phyloP scores from a whole-genome alignment of 306 rosid genomes.

The Cicer cuneatum region DNA sequence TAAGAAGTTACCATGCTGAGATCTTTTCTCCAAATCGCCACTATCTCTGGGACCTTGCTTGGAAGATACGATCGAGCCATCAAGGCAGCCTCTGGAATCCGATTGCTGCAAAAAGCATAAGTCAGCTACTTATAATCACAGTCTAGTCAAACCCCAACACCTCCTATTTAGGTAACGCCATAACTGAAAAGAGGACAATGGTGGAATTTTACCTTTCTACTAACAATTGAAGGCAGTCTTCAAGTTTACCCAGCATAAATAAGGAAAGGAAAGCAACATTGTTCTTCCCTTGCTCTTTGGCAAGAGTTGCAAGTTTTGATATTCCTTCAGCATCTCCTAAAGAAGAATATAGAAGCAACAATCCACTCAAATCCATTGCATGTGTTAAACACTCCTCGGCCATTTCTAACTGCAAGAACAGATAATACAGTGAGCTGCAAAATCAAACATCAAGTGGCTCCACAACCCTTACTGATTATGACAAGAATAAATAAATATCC shows the following conservation, averaged over 20 bases:
- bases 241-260: conserved; percentile 94
- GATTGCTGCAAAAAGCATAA: conserved; percentile 67
- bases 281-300: conserved; percentile 99
- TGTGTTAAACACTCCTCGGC: conserved; percentile 92
- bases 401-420: conserved; percentile 89
- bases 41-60: conserved; percentile 95
- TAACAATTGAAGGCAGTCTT: conserved; percentile 94
- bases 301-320: conserved; percentile 80
- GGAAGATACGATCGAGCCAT: conserved; percentile 99
- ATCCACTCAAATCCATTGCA: conserved; percentile 98
- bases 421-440: conserved; percentile 43
- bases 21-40: conserved; percentile 96
- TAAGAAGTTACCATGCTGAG: conserved; percentile 73
- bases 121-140: conserved; percentile 25
- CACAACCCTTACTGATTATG: not conserved
- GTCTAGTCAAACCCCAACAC: conserved; percentile 25
- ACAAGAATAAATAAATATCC: conserved; percentile 25
- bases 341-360: conserved; percentile 95
- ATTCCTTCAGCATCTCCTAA: conserved; percentile 97
- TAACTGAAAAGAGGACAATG: conserved; percentile 15
- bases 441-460: conserved; percentile 38
- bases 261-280: conserved; percentile 96
- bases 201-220: conserved; percentile 74
- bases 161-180: conserved; percentile 5
- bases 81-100: conserved; percentile 99